Evolutionary conservation across 345 rosid genomes (phyloP), one percentile per base, ranked within the genome.

Genomic region (Chamaenerion angustifolium): DNA sequence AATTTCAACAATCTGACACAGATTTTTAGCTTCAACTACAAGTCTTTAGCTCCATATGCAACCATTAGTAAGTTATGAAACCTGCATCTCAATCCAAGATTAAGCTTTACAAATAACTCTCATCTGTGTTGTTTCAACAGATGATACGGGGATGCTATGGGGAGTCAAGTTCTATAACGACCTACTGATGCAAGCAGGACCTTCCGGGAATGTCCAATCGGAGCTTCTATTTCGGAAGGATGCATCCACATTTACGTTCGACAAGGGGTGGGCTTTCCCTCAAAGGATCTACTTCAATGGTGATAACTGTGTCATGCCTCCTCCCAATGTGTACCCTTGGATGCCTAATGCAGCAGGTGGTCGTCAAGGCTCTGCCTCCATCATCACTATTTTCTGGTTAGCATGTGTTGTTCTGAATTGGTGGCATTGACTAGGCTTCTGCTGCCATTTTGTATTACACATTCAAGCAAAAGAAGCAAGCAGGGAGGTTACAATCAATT

Each of bases 251-350:
- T 21, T 21, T 21, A 21, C 25, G 3, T 85, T 81, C 16, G 83
- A 76, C 25, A 77, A 74, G 57, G 89, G 94, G 43, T 84, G 94
- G 94, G 82, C 78, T 19, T 78, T 82, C 52, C 95, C 95, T 17
- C 60, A 71, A 52, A 77, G 76, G 68, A 70, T 85, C 23, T 79
- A 79, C 46, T 85, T 82, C 71, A 74, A 74, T 40, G 79, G 79
- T 0, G 79, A 74, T 23, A 64, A 64, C 46, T 74, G 79, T 37
- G 73, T 74, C 31, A 64, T 74, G 79, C 79, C 79, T 2, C 75
- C 79, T 55, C 79, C 76, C 0, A 72, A 70, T 50, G 57, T 70
- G 19, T 70, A 74, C 59, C 79, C 79, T 0, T 67, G 68, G 68
- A 47, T 67, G 59, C 79, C 79, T 6, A 74, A 21, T 21, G 25